Percentiles rank a stretch among this genome's conserved stretches.
These are phyloP conservation scores for Ascochyta clinopodiicola DNA, from an alignment of 2,329 filamentous ascomycete species.

Conservation along the genomic window DNA sequence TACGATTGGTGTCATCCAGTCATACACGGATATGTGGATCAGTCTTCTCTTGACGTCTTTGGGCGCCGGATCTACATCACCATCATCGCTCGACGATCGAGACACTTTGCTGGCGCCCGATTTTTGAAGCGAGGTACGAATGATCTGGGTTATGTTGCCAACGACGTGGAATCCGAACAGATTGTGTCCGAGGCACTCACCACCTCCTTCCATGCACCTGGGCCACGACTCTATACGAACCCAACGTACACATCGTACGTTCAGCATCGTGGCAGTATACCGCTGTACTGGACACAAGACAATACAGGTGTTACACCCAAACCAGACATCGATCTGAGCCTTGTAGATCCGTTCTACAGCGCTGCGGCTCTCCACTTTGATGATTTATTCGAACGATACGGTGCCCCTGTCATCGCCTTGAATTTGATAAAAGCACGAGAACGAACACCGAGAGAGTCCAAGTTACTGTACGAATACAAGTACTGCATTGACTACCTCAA, in stretches of 20 bases:
- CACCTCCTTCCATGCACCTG: slow-evolving; percentile 93
- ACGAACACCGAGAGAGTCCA: slow-evolving; percentile 87
- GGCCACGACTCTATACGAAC: slow-evolving; percentile 82
- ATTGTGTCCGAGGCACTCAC: slow-evolving; percentile 94
- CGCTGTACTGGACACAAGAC: slow-evolving; percentile 96
- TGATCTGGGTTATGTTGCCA: slow-evolving; percentile 93
- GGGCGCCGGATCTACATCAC: slow-evolving; percentile 90
- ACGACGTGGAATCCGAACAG: slow-evolving; percentile 98
- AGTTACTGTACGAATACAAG: slow-evolving; percentile 85
- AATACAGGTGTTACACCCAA: slow-evolving; percentile 94
- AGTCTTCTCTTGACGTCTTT: slow-evolving; percentile 77
- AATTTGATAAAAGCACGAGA: slow-evolving; percentile 89
- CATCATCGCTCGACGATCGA: slow-evolving; percentile 88
- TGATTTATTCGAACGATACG: slow-evolving; percentile 91
- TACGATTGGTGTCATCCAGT: slow-evolving; percentile 97
- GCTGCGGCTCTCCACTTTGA: slow-evolving; percentile 95
- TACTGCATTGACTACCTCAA: slow-evolving; percentile 90
- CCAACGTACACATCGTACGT: slow-evolving; percentile 95
- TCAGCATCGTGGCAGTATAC: slow-evolving; percentile 95
- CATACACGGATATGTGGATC: slow-evolving; percentile 95
- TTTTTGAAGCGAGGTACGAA: slow-evolving; percentile 96
- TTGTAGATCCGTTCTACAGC: slow-evolving; percentile 95
- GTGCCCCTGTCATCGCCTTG: slow-evolving; percentile 86
- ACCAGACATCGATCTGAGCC: slow-evolving; percentile 91
- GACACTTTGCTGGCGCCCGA: slow-evolving; percentile 91